Evolutionary conservation across 495 filamentous ascomycete genomes (phyloP), one percentile per base, ranked within the genome.

Genomic region (Lineolata rhizophorae): DNA sequence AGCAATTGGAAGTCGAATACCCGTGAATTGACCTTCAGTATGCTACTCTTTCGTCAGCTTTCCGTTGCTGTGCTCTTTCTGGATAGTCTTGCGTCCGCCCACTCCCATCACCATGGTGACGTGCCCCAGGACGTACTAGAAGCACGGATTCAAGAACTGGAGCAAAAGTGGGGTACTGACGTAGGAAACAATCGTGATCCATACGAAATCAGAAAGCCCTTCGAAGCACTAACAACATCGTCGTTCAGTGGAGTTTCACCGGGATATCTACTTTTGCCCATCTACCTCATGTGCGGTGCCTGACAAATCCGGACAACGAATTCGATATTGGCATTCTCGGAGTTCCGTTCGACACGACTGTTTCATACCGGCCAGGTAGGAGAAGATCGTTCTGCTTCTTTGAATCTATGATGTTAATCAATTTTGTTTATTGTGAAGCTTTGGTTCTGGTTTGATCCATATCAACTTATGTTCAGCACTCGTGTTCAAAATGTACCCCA

Each of bases 251-350:
- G n/a, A n/a, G n/a, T n/a, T 52, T 55, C 40, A 44, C 52, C 10
- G 61, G 61, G n/a, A 26, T 64, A 15, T 55, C 49, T 1, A 64
- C 62, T 0, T 66, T 59, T 39, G 60, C 61, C 1, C 55, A 57
- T 37, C 28, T 63, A 5, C 58, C 57, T 0, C 56, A 63, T 40
- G 52, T 62, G 13, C 42, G 55, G 38, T 56, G 53, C 35, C 40
- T 56, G 13, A n/a, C n/a, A n/a, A 46, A 42, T 10, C 29, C 20
- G 11, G 31, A 34, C 3, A 22, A 29, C 12, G 25, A 38, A 9
- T 87, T 71, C 43, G 80, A 90, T 37, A 84, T 87, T 50, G 80
- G 78, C 17, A 76, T 90, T 48, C 45, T 90, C 18, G 78, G 77
- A 58, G 62, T 59, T 3, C 61, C 61, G 4, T 66, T 65, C 40